Percentiles rank a stretch among this genome's conserved stretches.
These are phyloP conservation scores for Ophiorrhiza pumila DNA, from an alignment of 257 asterid genomes.

Conservation along the genomic window DNA sequence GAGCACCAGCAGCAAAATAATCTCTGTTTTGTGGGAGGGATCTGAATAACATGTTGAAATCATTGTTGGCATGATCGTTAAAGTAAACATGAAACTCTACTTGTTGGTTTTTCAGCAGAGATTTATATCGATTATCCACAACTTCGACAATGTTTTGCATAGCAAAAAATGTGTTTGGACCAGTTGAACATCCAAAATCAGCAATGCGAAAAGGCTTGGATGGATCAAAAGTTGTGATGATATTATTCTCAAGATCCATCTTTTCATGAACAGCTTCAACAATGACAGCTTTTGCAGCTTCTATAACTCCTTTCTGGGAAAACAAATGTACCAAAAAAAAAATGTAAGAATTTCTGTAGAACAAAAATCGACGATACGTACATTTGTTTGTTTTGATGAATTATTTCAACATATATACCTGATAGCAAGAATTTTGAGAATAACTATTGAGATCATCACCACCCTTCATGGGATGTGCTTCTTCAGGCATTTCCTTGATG, in stretches of 20 bases:
- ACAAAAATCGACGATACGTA: too few species aligned
- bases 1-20: constrained; percentile 33
- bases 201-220: constrained; percentile 24
- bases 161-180: constrained; percentile 45
- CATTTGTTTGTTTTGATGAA: too few species aligned
- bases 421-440: constrained; percentile 15
- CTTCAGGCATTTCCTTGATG: not conserved
- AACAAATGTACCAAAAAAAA: not conserved
- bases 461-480: constrained; percentile 19
- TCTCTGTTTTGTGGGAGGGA: constrained; percentile 11
- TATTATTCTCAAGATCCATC: constrained; percentile 1
- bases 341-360: not conserved
- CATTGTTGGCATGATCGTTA: constrained; percentile 34
- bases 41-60: constrained; percentile 45
- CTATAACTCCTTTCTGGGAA: constrained; percentile 18
- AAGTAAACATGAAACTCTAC: constrained; percentile 37
- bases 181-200: constrained; percentile 49
- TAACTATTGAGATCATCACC: constrained; percentile 18
- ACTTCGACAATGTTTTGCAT: constrained; percentile 33
- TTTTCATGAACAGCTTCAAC: constrained; percentile 10
- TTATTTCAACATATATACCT: too few species aligned
- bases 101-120: not conserved
- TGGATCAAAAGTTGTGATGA: not conserved
- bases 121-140: constrained; percentile 14
- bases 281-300: constrained; percentile 13